These are phyloP conservation scores for Lepiota venenata DNA, from an alignment of 768 basidiomycete genomes.

Conservation along the genomic window DNA sequence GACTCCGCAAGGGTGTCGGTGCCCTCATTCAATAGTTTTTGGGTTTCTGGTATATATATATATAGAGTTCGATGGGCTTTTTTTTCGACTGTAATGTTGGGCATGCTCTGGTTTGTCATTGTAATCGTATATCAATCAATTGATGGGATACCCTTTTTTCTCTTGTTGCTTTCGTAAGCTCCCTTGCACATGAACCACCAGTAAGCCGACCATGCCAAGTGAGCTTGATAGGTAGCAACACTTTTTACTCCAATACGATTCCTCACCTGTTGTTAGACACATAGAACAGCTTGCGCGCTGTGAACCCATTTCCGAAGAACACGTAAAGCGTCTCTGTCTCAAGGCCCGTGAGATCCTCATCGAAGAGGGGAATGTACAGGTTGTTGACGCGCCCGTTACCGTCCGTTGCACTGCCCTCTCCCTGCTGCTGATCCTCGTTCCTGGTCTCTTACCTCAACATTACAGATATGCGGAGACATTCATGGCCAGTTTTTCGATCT, in stretches of 20 bases:
- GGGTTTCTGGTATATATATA: conserved; percentile 3
- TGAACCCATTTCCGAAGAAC: conserved; percentile 92
- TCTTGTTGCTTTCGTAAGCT: conserved; percentile 5
- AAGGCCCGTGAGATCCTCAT: conserved; percentile 96
- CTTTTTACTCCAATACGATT: neutral
- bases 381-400: conserved; percentile 94
- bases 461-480: conserved; percentile 92
- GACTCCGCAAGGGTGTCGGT: conserved; percentile 39
- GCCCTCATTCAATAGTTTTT: conserved; percentile 30
- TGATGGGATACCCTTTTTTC: conserved; percentile 10
- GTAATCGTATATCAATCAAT: conserved; percentile 14
- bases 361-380: conserved; percentile 97
- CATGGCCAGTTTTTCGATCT: conserved; percentile 98
- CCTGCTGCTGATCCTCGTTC: conserved; percentile 1
- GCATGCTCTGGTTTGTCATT: conserved; percentile 9
- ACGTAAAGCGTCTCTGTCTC: conserved; percentile 92
- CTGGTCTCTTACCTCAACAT: neutral
- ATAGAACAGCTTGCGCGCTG: conserved; percentile 93
- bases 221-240: conserved; percentile 53
- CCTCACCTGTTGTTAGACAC: conserved; percentile 52
- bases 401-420: conserved; percentile 44
- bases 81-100: conserved; percentile 8
- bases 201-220: conserved; percentile 41
- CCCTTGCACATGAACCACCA: conserved; percentile 7
- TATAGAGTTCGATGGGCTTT: conserved; percentile 2